phyloP scores from a whole-genome alignment of 2,329 filamentous ascomycete genomes.

The Cryphonectria carpinicola region DNA sequence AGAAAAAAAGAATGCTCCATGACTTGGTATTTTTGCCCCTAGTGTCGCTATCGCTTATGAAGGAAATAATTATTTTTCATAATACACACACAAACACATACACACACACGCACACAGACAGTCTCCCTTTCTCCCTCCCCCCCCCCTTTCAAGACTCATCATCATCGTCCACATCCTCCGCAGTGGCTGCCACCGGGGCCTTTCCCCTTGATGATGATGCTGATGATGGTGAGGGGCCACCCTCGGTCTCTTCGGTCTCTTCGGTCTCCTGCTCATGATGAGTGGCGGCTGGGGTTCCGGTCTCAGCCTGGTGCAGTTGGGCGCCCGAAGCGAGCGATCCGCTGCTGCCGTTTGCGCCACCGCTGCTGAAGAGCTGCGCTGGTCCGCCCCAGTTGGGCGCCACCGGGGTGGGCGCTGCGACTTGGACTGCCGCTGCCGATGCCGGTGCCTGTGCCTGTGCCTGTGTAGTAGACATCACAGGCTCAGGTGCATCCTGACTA shows the following conservation, averaged over 20 bases:
- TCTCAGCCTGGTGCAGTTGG: constrained; percentile 31
- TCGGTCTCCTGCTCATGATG: background rate
- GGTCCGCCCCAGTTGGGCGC: constrained; percentile 56
- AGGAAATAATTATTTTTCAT: background rate
- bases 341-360: constrained; percentile 35
- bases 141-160: constrained; percentile 12
- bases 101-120: background rate
- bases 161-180: constrained; percentile 27
- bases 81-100: background rate
- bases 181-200: constrained; percentile 20
- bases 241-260: background rate
- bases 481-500: background rate
- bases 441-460: constrained; percentile 32
- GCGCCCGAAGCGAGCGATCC: constrained; percentile 28
- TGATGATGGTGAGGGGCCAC: constrained; percentile 13
- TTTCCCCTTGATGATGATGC: constrained; percentile 39
- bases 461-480: constrained; percentile 29
- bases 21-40: background rate
- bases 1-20: background rate
- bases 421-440: constrained; percentile 36
- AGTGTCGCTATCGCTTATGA: background rate
- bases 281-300: background rate
- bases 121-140: background rate
- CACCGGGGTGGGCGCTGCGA: constrained; percentile 53
- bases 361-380: constrained; percentile 51